Evolutionary conservation across 2,329 filamentous ascomycete species (phyloP), one percentile per base, ranked within the genome.

Genomic region (Colletotrichum horii): DNA sequence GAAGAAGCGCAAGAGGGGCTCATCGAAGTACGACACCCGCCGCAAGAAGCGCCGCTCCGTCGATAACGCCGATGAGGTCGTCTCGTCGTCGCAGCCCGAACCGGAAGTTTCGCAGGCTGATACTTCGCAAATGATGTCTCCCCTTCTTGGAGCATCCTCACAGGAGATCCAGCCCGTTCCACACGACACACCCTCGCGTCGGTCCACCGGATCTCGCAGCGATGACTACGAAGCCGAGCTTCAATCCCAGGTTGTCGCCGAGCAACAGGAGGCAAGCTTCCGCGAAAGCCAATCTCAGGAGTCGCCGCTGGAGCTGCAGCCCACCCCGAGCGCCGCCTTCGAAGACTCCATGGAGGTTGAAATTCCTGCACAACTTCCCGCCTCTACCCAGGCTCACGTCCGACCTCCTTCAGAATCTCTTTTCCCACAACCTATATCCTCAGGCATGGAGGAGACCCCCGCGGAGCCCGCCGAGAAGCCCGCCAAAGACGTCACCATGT

Each of bases 401-500:
- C 11, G 5, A 14, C n/a, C 6, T 52, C n/a, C 43, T 52, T 52
- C 43, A 52, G 43, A 14, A 52, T 52, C 43, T 52, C 43, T 24
- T 52, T 52, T n/a, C n/a, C 43, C n/a, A 52, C 43, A 52, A 14
- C 12, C 43, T 4, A 14, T n/a, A 22, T 24, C n/a, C 43, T n/a
- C 43, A 14, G 43, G 43, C 4, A 52, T 52, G 43, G n/a, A 52
- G 11, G 43, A 52, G 43, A 22, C 6, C 43, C 43, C 43, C 43
- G n/a, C 6, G 2, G 43, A 8, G 43, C n/a, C 43, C 43, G 65
- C 82, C 77, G 81, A 84, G 66, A 80, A 82, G 75, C 81, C 85
- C 75, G 81, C 84, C 52, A 82, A 86, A 30, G 82, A 87, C 77
- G 80, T 52, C 24, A n/a, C 11, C 36, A 92, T 94, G 75, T 86